Evolutionary conservation across 139 green algal genomes (phyloP), one percentile per base, ranked within the genome.

Genomic region (Tetradesmus obliquus): DNA sequence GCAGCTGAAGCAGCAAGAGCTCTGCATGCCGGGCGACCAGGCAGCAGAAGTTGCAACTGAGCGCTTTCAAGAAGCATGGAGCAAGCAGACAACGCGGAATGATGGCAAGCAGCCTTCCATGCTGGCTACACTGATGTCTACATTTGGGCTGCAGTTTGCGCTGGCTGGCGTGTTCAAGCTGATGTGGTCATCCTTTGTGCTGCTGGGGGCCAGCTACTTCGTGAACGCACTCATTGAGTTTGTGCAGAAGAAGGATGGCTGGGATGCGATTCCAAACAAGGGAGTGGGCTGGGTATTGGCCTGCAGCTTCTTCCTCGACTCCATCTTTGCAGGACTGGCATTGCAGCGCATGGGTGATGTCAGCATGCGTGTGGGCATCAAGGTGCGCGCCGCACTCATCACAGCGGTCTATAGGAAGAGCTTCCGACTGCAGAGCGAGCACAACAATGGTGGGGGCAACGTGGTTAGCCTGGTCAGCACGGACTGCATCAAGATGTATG

Each of bases 401-500:
- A 90, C 88, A 60, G 91, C 85, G 8, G 79, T 97, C 22, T 95
- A 96, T 80, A 90, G 92, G 22, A 97, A 97, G 89, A 94, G 91
- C 74, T 96, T 96, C 85, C 74, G 69, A 55, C 86, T 95, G 69
- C 53, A 86, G 5, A 76, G 32, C 45, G 60, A 58, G 1, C 74
- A 88, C 45, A 57, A 62, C 51, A 62, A 80, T 55, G 58, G 32
- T 45, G 90, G 2, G 24, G 88, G 93, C 79, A 95, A 95, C 89
- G 91, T 96, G 2, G 95, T 96, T 0, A 93, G 91, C 22, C 93
- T 97, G 55, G 94, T 97, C n/a, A 92, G 94, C 81, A 96, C 91
- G 22, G 95, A 97, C 90, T 96, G 95, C 89, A 93, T 91, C 89
- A 97, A 97, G 93, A 88, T 97, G 45, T 96, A 95, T 69, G 94